A percentile compares a stretch with the other conserved stretches of the same genome.
These are phyloP conservation scores for Mortierella antarctica DNA, from an alignment of 192 early-diverging fungal species.

Conservation along the genomic window DNA sequence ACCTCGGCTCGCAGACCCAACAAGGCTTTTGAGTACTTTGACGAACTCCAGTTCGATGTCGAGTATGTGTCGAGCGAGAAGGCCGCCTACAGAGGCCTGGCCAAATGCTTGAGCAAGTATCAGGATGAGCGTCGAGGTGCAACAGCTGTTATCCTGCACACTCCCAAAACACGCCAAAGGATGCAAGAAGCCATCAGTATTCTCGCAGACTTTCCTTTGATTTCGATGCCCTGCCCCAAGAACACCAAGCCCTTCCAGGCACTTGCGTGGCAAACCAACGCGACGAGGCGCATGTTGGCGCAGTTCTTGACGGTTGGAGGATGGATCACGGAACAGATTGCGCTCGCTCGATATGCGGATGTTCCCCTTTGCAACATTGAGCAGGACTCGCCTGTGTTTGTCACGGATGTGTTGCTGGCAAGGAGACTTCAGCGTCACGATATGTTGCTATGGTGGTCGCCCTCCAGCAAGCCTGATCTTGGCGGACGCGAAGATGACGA, in stretches of 20 bases:
- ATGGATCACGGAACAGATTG: slow-evolving; percentile 80
- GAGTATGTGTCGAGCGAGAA: slow-evolving; percentile 60
- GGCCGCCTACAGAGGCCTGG: slow-evolving; percentile 67
- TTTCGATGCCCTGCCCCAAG: slow-evolving; percentile 76
- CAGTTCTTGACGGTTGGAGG: slow-evolving; percentile 79
- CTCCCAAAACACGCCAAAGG: slow-evolving; percentile 63
- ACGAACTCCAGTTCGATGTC: slow-evolving; percentile 61
- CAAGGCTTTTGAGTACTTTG: slow-evolving; percentile 63
- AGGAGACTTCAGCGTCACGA: slow-evolving; percentile 80
- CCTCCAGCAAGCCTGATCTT: slow-evolving; percentile 81
- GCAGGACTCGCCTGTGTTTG: slow-evolving; percentile 82
- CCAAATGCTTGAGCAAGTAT: slow-evolving; percentile 68
- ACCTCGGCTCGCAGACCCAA: slow-evolving; percentile 34
- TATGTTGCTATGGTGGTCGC: slow-evolving; percentile 93
- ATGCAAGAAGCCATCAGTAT: slow-evolving; percentile 60
- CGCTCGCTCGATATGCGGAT: slow-evolving; percentile 82
- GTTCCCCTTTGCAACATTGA: slow-evolving; percentile 93
- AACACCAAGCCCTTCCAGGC: slow-evolving; percentile 79
- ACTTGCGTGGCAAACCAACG: slow-evolving; percentile 86
- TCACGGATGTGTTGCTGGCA: slow-evolving; percentile 89
- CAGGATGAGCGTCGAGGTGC: slow-evolving; percentile 71
- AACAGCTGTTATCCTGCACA: slow-evolving; percentile 80
- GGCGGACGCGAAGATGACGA: slow-evolving; percentile 90
- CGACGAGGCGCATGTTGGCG: slow-evolving; percentile 76
- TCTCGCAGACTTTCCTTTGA: slow-evolving; percentile 76